phyloP scores from a whole-genome alignment of 805 yeast species.

The Tetrapisispora nanseiensis region DNA sequence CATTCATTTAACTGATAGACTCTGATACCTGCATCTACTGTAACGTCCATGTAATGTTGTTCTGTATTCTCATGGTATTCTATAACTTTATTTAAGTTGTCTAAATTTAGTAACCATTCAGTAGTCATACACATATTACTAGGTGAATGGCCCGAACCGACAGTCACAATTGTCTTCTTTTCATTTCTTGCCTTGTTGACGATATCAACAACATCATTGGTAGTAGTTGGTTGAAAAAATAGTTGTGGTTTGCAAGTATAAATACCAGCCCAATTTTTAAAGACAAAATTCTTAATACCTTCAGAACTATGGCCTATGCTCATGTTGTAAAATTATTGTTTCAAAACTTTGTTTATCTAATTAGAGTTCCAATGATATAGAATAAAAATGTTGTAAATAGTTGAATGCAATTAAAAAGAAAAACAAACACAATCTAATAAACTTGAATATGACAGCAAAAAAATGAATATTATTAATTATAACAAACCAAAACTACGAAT shows the following conservation, averaged over 20 bases:
- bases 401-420: no score
- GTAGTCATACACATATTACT: constrained; percentile 79
- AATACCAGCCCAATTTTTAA: constrained; percentile 78
- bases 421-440: no score
- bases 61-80: constrained; percentile 38
- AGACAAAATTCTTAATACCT: constrained; percentile 27
- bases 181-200: constrained; percentile 54
- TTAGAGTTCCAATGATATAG: no score
- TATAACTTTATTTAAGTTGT: constrained; percentile 54
- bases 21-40: constrained; percentile 90
- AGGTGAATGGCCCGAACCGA: constrained; percentile 95
- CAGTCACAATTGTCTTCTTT: constrained; percentile 63
- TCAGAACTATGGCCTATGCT: neutral
- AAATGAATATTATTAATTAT: no score
- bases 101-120: constrained; percentile 84
- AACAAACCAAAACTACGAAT: no score
- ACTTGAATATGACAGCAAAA: no score
- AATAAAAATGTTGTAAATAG: no score
- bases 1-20: constrained; percentile 62
- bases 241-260: constrained; percentile 67
- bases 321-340: no score
- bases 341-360: no score
- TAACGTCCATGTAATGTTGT: constrained; percentile 74
- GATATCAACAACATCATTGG: constrained; percentile 59
- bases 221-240: constrained; percentile 63